Conservation (phyloP, 2,329 filamentous ascomycete genomes). For the Geosmithia flava region DNA sequence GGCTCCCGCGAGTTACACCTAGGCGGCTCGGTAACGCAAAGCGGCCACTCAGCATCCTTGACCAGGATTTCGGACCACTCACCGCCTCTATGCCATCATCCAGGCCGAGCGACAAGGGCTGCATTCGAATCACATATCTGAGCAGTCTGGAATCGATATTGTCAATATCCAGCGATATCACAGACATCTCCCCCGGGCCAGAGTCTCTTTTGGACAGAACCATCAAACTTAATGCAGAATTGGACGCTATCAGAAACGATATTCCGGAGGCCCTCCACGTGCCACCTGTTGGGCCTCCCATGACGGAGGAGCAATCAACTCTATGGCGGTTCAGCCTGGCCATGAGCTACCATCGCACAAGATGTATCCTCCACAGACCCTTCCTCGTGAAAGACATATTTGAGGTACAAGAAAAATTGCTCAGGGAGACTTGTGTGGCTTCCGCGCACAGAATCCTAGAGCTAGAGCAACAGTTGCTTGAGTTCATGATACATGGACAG, state of each 20-base stretch:
- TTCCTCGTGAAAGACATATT: neutral
- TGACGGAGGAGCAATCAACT: neutral
- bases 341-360: neutral
- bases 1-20: neutral
- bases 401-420: neutral
- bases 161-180: neutral
- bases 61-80: neutral
- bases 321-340: neutral
- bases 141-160: neutral
- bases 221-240: neutral
- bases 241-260: neutral
- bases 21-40: neutral
- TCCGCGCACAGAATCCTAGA: neutral
- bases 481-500: neutral
- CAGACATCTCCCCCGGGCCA: neutral
- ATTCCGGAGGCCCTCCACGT: neutral
- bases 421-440: neutral
- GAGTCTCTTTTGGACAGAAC: neutral
- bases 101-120: neutral
- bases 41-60: neutral
- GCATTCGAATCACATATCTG: neutral
- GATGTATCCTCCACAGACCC: neutral
- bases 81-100: neutral
- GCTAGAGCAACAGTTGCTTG: neutral
- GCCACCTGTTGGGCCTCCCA: neutral